These are phyloP conservation scores for Xerocomus potaroensis DNA, from an alignment of 768 basidiomycete genomes.

Conservation along the genomic window DNA sequence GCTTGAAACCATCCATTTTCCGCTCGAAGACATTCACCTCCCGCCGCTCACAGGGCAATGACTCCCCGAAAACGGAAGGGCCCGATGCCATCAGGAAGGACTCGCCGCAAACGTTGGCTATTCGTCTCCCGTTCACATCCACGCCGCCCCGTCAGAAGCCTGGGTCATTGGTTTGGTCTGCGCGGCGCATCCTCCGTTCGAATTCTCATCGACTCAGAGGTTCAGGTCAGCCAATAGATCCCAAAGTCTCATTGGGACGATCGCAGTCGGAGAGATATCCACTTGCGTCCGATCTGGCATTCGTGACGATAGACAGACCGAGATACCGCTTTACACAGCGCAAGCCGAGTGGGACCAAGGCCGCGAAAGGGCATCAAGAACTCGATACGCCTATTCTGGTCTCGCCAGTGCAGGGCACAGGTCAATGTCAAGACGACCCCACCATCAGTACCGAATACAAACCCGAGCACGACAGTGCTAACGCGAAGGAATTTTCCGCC, in stretches of 20 bases:
- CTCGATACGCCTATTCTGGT: background rate
- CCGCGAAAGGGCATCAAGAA: background rate
- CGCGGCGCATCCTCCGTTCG: constrained; percentile 24
- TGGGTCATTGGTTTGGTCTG: constrained; percentile 3
- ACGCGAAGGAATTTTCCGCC: background rate
- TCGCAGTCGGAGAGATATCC: constrained; percentile 25
- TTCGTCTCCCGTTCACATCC: constrained; percentile 23
- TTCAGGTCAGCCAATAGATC: background rate
- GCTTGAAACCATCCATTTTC: constrained; percentile 8
- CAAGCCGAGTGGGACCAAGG: constrained; percentile 7
- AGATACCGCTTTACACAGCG: constrained; percentile 16
- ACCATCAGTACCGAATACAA: background rate
- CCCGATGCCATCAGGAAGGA: background rate
- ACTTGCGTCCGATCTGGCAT: constrained; percentile 15
- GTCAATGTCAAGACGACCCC: background rate
- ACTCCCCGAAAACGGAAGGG: background rate
- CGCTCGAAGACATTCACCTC: constrained; percentile 10
- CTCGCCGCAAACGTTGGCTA: constrained; percentile 13
- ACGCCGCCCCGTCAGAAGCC: constrained; percentile 12
- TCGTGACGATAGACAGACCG: constrained; percentile 21
- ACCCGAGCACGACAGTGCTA: constrained; percentile 2
- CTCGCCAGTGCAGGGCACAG: background rate
- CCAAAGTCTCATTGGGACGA: constrained; percentile 11
- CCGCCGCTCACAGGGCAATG: background rate
- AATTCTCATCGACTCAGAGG: constrained; percentile 19